Evolutionary conservation across 2,329 filamentous ascomycete species (phyloP).

Genomic region (Parastagonospora nodorum): DNA sequence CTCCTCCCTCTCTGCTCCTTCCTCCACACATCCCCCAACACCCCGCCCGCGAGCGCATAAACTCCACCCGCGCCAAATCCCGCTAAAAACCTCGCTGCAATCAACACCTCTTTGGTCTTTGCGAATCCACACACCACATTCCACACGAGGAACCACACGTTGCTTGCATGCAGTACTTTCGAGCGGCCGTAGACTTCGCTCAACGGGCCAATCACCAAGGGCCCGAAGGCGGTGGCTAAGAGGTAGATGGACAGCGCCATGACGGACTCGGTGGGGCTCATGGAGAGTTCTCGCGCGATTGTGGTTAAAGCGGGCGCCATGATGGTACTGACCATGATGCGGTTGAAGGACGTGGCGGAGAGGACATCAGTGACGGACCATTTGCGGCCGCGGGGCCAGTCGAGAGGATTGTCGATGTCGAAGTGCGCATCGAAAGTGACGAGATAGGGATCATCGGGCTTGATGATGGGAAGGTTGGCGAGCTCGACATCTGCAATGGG

Average conservation of each 20-base stretch:
- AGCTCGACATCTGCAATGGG: slow-evolving; percentile 4
- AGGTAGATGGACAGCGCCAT: slow-evolving; percentile 38
- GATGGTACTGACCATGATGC: slow-evolving; percentile 39
- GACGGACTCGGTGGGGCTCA: slow-evolving; percentile 24
- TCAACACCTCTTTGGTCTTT: slow-evolving; percentile 25
- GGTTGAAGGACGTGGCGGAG: slow-evolving; percentile 32
- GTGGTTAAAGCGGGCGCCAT: slow-evolving; percentile 32
- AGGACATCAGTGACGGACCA: slow-evolving; percentile 29
- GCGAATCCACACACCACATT: slow-evolving; percentile 35
- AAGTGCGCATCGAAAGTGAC: slow-evolving; percentile 15
- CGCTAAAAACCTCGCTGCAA: slow-evolving; percentile 30
- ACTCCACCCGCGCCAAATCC: slow-evolving; percentile 33
- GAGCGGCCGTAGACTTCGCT: slow-evolving; percentile 36
- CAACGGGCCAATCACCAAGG: slow-evolving; percentile 33
- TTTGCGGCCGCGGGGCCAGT: slow-evolving; percentile 25
- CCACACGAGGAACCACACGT: slow-evolving; percentile 33
- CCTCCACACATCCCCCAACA: slow-evolving; percentile 32
- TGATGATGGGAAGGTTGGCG: neutral
- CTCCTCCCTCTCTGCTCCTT: slow-evolving; percentile 27
- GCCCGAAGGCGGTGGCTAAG: slow-evolving; percentile 34
- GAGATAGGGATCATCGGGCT: slow-evolving; percentile 22
- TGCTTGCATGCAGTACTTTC: slow-evolving; percentile 25
- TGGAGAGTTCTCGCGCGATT: slow-evolving; percentile 27
- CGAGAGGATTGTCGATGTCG: slow-evolving; percentile 24
- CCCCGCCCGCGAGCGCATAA: slow-evolving; percentile 26